phyloP scores from a whole-genome alignment of 768 basidiomycete species.

The Strobilomyces echinocephalus region DNA sequence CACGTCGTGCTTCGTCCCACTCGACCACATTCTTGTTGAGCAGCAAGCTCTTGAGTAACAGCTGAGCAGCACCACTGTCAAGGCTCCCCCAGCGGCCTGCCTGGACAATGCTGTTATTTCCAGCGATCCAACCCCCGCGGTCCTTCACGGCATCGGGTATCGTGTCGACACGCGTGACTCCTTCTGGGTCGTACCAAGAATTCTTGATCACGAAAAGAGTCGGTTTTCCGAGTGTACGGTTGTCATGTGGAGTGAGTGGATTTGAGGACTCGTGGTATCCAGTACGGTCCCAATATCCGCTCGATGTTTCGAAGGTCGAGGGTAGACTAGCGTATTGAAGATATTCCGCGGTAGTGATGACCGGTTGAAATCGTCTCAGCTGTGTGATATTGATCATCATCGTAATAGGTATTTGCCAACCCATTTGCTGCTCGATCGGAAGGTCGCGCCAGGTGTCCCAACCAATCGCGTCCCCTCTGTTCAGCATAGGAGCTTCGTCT shows the following conservation, averaged over 20 bases:
- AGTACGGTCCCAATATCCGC: constrained; percentile 36
- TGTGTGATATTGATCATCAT: constrained; percentile 39
- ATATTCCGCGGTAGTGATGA: constrained; percentile 37
- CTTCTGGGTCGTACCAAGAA: constrained; percentile 35
- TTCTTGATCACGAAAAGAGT: constrained; percentile 36
- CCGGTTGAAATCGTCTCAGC: constrained; percentile 32
- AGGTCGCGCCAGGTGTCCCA: constrained; percentile 36
- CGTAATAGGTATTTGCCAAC: constrained; percentile 30
- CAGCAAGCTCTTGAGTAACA: constrained; percentile 19
- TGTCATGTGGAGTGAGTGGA: constrained; percentile 13
- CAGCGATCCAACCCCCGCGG: constrained; percentile 25
- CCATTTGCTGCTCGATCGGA: constrained; percentile 32
- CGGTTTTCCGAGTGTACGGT: constrained; percentile 13
- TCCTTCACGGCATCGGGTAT: constrained; percentile 24
- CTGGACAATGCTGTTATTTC: constrained; percentile 11
- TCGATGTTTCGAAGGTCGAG: constrained; percentile 30
- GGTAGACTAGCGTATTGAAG: constrained; percentile 33
- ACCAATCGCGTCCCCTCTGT: constrained; percentile 37
- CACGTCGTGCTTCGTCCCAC: constrained; percentile 27
- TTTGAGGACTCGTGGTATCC: constrained; percentile 21
- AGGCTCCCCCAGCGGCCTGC: constrained; percentile 11
- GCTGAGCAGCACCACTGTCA: constrained; percentile 2
- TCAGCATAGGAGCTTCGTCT: constrained; percentile 38
- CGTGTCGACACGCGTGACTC: constrained; percentile 34
- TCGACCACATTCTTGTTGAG: constrained; percentile 23